Evolutionary conservation across 176 grass and related monocot species (phyloP).

Genomic region (Alloteropsis semialata): DNA sequence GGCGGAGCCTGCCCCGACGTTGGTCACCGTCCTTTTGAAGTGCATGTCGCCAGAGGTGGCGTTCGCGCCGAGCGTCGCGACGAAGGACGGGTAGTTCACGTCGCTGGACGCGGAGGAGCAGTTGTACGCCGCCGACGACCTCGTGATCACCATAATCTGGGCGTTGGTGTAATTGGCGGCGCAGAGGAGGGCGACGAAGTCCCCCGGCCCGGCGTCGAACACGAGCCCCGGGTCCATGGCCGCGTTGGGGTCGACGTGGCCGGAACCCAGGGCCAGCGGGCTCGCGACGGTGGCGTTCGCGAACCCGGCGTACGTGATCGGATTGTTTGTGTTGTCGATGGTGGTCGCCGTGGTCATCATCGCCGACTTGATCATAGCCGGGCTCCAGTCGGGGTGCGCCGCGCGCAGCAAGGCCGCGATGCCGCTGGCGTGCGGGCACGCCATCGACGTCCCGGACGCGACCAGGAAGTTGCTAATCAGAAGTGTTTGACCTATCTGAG

Average conservation of each 20-base stretch:
- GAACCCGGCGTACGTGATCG: conserved; percentile 34
- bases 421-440: conserved; percentile 63
- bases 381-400: conserved; percentile 44
- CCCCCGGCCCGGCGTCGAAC: conserved; percentile 53
- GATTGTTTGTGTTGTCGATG: conserved; percentile 38
- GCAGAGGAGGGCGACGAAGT: conserved; percentile 67
- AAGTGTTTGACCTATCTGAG: conserved; percentile 5
- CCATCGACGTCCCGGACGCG: conserved; percentile 60
- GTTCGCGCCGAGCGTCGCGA: conserved; percentile 19
- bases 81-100: conserved; percentile 58
- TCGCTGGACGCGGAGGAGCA: conserved; percentile 44
- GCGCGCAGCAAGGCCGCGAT: conserved; percentile 57
- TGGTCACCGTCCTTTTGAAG: conserved; percentile 48
- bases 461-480: conserved; percentile 29
- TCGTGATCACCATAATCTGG: conserved; percentile 65
- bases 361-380: conserved; percentile 68
- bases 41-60: conserved; percentile 13
- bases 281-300: neutral
- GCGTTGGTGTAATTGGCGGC: conserved; percentile 60
- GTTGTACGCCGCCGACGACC: conserved; percentile 36
- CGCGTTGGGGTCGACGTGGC: conserved; percentile 62
- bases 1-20: neutral
- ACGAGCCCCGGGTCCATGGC: conserved; percentile 74
- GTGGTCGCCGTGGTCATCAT: conserved; percentile 65
- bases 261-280: conserved; percentile 66